Conservation (phyloP, 495 filamentous ascomycete species). For the Hamigera avellanea region DNA sequence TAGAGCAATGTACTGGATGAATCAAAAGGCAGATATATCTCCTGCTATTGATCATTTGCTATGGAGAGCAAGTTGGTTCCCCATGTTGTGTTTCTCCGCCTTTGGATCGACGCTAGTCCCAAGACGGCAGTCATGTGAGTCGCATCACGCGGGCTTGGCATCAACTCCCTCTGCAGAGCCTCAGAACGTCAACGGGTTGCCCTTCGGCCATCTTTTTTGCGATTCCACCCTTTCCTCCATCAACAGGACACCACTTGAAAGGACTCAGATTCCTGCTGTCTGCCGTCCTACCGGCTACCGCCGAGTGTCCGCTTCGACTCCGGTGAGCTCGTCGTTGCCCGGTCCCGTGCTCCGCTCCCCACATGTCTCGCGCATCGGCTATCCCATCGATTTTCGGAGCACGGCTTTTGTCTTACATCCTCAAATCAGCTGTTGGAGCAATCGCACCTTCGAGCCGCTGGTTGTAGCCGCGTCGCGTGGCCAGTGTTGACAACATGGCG, state of each 20-base stretch:
- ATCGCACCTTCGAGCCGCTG: slow-evolving; percentile 13
- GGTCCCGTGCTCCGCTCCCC: slow-evolving; percentile 33
- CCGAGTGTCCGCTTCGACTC: slow-evolving; percentile 15
- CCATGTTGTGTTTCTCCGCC: too few species aligned
- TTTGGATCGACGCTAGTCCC: slow-evolving; percentile 7
- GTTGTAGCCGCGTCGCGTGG: slow-evolving; percentile 11
- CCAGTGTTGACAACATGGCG: slow-evolving; percentile 28
- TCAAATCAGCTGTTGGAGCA: slow-evolving; percentile 15
- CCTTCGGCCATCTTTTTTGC: not conserved
- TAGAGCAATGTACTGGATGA: too few species aligned
- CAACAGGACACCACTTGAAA: not conserved
- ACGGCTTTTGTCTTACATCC: slow-evolving; percentile 20
- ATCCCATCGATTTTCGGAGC: slow-evolving; percentile 31
- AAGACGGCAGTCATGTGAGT: slow-evolving; percentile 24
- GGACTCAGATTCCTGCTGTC: too few species aligned
- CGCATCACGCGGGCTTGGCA: slow-evolving; percentile 27
- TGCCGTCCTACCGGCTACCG: slow-evolving; percentile 12
- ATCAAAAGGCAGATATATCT: too few species aligned
- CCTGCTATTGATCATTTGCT: too few species aligned
- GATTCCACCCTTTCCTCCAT: not conserved
- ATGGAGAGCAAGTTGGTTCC: too few species aligned
- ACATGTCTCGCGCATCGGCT: slow-evolving; percentile 40
- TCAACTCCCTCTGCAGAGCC: slow-evolving; percentile 24
- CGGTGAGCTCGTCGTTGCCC: slow-evolving; percentile 17
- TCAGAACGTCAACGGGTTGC: not conserved